Evolutionary conservation across 2,329 filamentous ascomycete genomes (phyloP).

Genomic region (Sporothrix pseudoabietina): DNA sequence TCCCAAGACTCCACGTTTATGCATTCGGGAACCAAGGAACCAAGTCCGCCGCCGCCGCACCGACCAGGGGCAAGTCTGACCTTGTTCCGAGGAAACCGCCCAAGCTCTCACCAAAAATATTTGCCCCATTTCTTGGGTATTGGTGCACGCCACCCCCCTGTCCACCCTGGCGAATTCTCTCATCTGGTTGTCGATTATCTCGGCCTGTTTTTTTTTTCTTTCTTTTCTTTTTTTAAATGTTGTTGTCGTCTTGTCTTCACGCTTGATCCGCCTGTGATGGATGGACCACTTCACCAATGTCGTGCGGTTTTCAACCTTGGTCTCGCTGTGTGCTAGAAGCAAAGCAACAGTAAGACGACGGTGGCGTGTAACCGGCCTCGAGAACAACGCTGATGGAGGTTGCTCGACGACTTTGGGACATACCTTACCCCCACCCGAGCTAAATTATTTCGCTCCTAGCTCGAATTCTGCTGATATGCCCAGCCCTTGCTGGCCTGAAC

Average conservation of each 20-base stretch:
- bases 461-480: constrained; percentile 23
- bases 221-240: background rate
- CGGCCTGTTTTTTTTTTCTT: background rate
- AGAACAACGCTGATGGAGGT: background rate
- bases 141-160: background rate
- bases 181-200: background rate
- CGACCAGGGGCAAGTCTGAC: constrained; percentile 2
- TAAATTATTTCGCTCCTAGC: constrained; percentile 31
- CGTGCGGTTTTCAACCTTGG: background rate
- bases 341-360: constrained; percentile 16
- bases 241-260: background rate
- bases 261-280: background rate
- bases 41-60: constrained; percentile 22
- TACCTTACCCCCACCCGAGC: constrained; percentile 34
- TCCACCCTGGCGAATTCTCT: background rate
- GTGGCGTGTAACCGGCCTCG: background rate
- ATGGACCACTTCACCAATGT: background rate
- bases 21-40: constrained; percentile 18
- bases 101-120: background rate
- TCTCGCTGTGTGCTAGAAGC: background rate
- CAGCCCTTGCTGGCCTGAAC: background rate
- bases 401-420: background rate
- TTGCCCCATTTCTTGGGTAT: constrained; percentile 1
- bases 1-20: constrained; percentile 18
- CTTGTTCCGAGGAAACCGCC: constrained; percentile 2